Evolutionary conservation across 1,284 basidiomycete species (phyloP).

Genomic region (Ceratobasidium theobromae): DNA sequence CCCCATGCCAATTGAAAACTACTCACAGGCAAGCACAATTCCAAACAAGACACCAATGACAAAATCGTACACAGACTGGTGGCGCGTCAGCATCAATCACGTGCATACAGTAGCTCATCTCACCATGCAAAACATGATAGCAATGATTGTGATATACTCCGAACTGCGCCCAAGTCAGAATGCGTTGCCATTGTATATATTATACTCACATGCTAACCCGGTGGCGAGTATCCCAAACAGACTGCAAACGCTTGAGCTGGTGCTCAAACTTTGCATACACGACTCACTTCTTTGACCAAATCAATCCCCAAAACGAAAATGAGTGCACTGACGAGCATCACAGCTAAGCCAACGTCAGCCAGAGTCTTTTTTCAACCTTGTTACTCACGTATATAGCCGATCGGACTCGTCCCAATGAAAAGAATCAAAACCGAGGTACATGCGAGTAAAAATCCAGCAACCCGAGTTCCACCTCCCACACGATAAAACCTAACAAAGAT

Average conservation of each 20-base stretch:
- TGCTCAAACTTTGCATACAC: not conserved
- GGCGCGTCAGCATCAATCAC: conserved; percentile 1
- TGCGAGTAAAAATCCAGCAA: conserved; percentile 86
- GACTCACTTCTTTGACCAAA: conserved; percentile 72
- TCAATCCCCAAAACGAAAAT: conserved; percentile 97
- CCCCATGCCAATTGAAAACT: not conserved
- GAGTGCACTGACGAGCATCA: conserved; percentile 86
- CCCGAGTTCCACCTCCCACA: conserved; percentile 83
- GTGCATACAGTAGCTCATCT: conserved; percentile 36
- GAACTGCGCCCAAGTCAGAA: conserved; percentile 45
- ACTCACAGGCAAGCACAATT: conserved; percentile 83
- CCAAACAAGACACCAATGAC: conserved; percentile 93
- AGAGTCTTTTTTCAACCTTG: not conserved
- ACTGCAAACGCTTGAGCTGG: conserved; percentile 44
- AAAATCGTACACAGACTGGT: conserved; percentile 71
- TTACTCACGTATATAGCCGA: conserved; percentile 84
- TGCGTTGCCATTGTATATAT: conserved; percentile 49
- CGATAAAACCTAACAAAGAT: conserved; percentile 75
- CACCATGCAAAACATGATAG: conserved; percentile 90
- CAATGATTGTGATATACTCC: conserved; percentile 76
- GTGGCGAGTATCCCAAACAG: conserved; percentile 92
- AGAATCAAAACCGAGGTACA: conserved; percentile 72
- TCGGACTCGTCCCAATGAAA: conserved; percentile 80
- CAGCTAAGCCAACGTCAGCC: conserved; percentile 52
- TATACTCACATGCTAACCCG: conserved; percentile 73